Base-by-base conservation (phyloP, 2,329 filamentous ascomycete species). In the Chrysosporium keratinophilum region DNA sequence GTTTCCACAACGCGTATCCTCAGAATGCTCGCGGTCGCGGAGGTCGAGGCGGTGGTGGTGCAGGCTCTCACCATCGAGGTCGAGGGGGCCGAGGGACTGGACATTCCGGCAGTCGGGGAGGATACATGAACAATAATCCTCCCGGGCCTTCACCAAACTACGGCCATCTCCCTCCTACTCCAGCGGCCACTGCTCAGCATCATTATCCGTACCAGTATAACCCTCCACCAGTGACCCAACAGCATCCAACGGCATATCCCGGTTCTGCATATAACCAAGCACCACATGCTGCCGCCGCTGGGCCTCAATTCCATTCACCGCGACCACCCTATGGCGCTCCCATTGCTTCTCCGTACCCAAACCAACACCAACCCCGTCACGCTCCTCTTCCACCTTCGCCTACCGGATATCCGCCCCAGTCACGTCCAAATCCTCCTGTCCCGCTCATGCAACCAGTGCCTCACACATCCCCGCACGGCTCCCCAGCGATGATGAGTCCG, bases 401-500 rank as follows among this genome's bases (percentile, higher is more conserved):
- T 17, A 51, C 58, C n/a, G 43, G 52, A n/a, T 64, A 63, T 50
- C 40, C 56, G 19, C 35, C 63, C 17, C 60, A 61, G 11, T 31
- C 40, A 33, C 42, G 31, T 19, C 3, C 50, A 28, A 28, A 28
- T 7, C 23, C 23, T 28, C 23, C 23, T 7, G 23, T 28, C 23
- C 64, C 63, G 15, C 65, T 62, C 59, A 52, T 52, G 10, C 55
- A 61, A 3, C 60, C 57, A 10, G 50, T 61, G 15, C 60, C 60
- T 47, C 62, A 62, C 42, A 31, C 37, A 6, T 14, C 52, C 39
- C 40, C 48, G 3, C 53, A 54, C 33, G 34, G 53, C 31, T 62
- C 66, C 56, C 58, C 71, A 55, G 66, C 75, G 64, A 69, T 74
- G 60, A 78, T 76, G 78, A 79, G 75, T 0, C 76, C 76, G 34